A percentile compares a stretch with the other conserved stretches of the same genome.
phyloP scores from a whole-genome alignment of 2,329 filamentous ascomycete species.

The Aureobasidium zeae region DNA sequence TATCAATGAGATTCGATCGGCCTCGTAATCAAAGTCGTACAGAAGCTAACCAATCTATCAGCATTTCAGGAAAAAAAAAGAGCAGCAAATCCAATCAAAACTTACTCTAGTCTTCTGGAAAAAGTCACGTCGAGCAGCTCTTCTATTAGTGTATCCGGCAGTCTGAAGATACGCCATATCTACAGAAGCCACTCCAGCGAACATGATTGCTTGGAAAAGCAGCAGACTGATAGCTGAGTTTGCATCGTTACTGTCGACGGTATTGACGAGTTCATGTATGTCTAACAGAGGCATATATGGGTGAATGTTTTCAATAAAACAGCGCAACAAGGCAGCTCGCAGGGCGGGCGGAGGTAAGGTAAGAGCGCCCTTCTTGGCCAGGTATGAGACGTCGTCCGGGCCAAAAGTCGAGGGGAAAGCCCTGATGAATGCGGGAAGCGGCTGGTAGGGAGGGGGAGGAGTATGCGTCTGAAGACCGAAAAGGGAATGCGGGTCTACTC shows the following conservation, averaged over 20 bases:
- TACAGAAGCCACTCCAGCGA: slow-evolving; percentile 79
- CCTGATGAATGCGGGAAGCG: slow-evolving; percentile 63
- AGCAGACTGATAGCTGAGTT: slow-evolving; percentile 68
- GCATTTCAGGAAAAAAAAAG: neutral
- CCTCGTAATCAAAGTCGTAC: slow-evolving; percentile 93
- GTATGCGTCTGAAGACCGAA: slow-evolving; percentile 9
- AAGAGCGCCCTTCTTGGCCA: slow-evolving; percentile 75
- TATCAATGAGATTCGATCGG: slow-evolving; percentile 77
- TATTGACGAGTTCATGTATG: slow-evolving; percentile 49
- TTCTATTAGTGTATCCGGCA: slow-evolving; percentile 68
- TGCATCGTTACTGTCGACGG: slow-evolving; percentile 59
- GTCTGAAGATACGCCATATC: slow-evolving; percentile 66
- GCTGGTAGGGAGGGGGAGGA: slow-evolving; percentile 25
- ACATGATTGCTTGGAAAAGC: slow-evolving; percentile 91
- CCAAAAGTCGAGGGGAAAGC: slow-evolving; percentile 68
- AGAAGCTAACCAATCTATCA: slow-evolving; percentile 50
- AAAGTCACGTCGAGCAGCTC: slow-evolving; percentile 76
- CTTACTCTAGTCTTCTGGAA: slow-evolving; percentile 79
- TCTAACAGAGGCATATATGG: slow-evolving; percentile 87
- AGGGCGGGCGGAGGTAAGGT: slow-evolving; percentile 60
- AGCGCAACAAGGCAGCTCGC: slow-evolving; percentile 70
- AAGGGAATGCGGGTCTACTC: neutral
- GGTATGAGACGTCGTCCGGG: slow-evolving; percentile 71
- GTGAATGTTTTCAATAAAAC: slow-evolving; percentile 82
- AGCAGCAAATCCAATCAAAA: slow-evolving; percentile 18